These are phyloP conservation scores for Candida incommunis DNA, from an alignment of 805 yeast species.

Conservation along the genomic window DNA sequence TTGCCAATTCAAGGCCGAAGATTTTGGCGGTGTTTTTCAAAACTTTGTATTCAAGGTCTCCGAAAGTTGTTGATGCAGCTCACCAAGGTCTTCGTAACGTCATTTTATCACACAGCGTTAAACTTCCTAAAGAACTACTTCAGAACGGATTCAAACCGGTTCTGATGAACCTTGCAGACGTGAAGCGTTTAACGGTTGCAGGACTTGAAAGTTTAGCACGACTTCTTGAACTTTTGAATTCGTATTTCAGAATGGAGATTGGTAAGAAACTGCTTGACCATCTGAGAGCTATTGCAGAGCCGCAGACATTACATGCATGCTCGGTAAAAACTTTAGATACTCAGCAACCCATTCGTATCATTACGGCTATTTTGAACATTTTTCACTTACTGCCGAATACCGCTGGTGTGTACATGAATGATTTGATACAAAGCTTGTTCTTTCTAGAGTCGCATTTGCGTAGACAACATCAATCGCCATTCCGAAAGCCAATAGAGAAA, in stretches of 20 bases:
- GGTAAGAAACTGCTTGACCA: constrained; percentile 90
- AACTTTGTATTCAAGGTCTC: constrained; percentile 72
- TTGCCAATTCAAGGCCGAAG: constrained; percentile 47
- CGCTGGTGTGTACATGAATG: constrained; percentile 85
- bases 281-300: constrained; percentile 90
- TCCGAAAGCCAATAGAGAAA: constrained; percentile 79
- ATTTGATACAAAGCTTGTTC: constrained; percentile 60
- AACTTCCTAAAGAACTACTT: constrained; percentile 84
- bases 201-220: constrained; percentile 88
- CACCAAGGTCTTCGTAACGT: constrained; percentile 77
- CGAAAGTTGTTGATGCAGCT: constrained; percentile 85
- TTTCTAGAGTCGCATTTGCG: constrained; percentile 72
- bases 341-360: constrained; percentile 72
- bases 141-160: constrained; percentile 93
- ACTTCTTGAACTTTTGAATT: constrained; percentile 69
- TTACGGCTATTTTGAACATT: constrained; percentile 78
- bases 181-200: constrained; percentile 73
- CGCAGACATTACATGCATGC: constrained; percentile 55
- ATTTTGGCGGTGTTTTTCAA: constrained; percentile 91
- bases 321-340: constrained; percentile 69
- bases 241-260: constrained; percentile 92
- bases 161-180: constrained; percentile 89
- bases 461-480: constrained; percentile 76
- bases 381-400: constrained; percentile 86
- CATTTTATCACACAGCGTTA: constrained; percentile 69